Conservation (phyloP, 768 basidiomycete genomes). For the Tricholoma matsutake region DNA sequence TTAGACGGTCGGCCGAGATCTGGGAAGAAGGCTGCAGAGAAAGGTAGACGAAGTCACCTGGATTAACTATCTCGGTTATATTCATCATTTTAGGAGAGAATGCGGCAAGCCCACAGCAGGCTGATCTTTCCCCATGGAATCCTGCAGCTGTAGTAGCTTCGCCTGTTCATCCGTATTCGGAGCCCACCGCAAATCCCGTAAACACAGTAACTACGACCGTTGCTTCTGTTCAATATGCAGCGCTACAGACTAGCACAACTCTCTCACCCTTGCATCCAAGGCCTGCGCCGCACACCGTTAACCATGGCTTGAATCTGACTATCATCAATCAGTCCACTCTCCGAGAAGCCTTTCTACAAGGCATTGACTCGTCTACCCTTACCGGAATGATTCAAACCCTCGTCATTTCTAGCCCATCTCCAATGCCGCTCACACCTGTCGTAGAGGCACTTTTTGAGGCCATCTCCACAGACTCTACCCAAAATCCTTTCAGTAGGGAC, state of each 20-base stretch:
- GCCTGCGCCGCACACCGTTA: conserved; percentile 17
- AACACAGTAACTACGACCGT: conserved; percentile 28
- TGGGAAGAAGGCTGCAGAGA: conserved; percentile 50
- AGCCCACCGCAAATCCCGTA: conserved; percentile 34
- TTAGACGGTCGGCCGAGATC: conserved; percentile 53
- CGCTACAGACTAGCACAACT: conserved; percentile 33
- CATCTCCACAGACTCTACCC: conserved; percentile 34
- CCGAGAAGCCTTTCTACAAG: conserved; percentile 47
- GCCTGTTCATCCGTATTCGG: conserved; percentile 38
- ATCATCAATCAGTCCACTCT: conserved; percentile 33
- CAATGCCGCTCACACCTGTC: conserved; percentile 47
- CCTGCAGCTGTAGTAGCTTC: conserved; percentile 29
- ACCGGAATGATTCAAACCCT: conserved; percentile 54
- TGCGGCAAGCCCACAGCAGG: conserved; percentile 17
- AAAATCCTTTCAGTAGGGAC: conserved; percentile 32
- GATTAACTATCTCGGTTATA: neutral
- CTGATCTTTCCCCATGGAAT: conserved; percentile 33
- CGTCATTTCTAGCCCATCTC: conserved; percentile 44
- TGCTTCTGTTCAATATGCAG: conserved; percentile 41
- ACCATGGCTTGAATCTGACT: conserved; percentile 20
- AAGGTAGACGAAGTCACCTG: conserved; percentile 31
- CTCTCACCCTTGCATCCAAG: conserved; percentile 20
- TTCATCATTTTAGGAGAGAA: conserved; percentile 2
- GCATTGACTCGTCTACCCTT: conserved; percentile 45
- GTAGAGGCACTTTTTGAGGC: conserved; percentile 57